Evolutionary conservation across 1,284 basidiomycete genomes (phyloP).

Genomic region (Afroboletus lepidellus): DNA sequence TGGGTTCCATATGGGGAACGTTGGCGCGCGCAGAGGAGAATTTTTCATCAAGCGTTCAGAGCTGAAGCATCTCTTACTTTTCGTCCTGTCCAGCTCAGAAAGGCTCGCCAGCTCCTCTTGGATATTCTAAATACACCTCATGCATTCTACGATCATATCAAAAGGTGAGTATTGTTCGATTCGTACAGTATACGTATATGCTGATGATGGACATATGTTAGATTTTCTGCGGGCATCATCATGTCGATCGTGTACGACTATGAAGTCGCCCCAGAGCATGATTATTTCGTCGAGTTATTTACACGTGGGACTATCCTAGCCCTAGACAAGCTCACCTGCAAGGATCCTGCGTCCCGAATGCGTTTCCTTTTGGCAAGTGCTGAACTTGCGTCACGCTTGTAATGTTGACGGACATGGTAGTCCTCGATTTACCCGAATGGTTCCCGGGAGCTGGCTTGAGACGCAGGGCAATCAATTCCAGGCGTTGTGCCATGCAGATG

Average conservation of each 20-base stretch:
- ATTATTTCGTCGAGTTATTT: conserved; percentile 22
- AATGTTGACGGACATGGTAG: conserved; percentile 7
- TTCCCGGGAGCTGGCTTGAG: conserved; percentile 19
- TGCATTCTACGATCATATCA: conserved; percentile 19
- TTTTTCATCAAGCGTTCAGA: conserved; percentile 31
- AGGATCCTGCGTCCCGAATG: conserved; percentile 11
- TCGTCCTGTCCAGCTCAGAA: conserved; percentile 22
- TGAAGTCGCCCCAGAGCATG: conserved; percentile 15
- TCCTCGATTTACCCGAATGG: conserved; percentile 26
- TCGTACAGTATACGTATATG: neutral
- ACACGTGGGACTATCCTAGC: conserved; percentile 18
- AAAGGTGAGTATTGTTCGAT: conserved; percentile 5
- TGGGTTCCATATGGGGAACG: conserved; percentile 19
- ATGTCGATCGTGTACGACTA: conserved; percentile 31
- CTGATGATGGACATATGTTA: neutral
- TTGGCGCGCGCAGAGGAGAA: conserved; percentile 25
- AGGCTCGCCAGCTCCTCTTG: conserved; percentile 19
- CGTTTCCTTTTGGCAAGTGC: conserved; percentile 25
- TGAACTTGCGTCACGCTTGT: neutral
- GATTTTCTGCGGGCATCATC: conserved; percentile 23
- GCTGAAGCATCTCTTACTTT: conserved; percentile 16
- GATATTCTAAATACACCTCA: conserved; percentile 20
- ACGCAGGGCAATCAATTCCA: conserved; percentile 19
- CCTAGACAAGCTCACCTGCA: conserved; percentile 21
- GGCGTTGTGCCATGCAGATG: conserved; percentile 17